Conservation (phyloP, 2,329 filamentous ascomycete genomes). For the Fusarium sp. region DNA sequence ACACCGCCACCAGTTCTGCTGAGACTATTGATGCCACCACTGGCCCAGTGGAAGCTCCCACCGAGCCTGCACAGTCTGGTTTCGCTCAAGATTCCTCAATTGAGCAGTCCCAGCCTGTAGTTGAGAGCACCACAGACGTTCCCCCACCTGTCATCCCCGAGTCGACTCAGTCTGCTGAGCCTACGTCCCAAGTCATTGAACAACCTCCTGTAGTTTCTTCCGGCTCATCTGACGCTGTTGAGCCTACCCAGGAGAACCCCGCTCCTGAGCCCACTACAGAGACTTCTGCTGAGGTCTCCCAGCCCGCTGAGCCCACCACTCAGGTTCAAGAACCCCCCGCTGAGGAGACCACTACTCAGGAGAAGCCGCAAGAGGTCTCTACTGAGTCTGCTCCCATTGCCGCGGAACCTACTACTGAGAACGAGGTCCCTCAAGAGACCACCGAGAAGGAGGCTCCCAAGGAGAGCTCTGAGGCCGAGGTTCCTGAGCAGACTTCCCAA, state of each 20-base stretch:
- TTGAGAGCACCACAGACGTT: not conserved
- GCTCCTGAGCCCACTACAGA: not conserved
- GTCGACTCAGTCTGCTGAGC: not conserved
- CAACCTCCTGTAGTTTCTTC: not conserved
- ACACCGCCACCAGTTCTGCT: not conserved
- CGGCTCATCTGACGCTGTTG: accelerated
- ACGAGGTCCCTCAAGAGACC: not conserved
- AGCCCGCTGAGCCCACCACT: not conserved
- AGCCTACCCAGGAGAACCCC: not conserved
- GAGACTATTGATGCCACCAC: not conserved
- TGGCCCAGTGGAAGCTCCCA: not conserved
- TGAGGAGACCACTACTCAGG: not conserved
- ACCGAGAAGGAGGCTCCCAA: not conserved
- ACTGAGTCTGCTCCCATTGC: not conserved
- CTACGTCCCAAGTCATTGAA: not conserved
- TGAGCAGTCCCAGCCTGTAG: not conserved
- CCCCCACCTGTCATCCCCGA: not conserved
- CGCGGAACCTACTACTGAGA: not conserved
- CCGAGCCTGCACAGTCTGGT: not conserved
- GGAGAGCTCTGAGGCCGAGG: not conserved
- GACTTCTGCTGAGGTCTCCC: not conserved
- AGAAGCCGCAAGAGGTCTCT: not conserved
- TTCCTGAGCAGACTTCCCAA: not conserved
- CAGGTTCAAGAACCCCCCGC: not conserved
- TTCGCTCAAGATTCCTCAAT: not conserved